Percentiles rank a stretch among this genome's conserved stretches.
phyloP scores from a whole-genome alignment of 305 asterid genomes.

The Nicotiana rustica region DNA sequence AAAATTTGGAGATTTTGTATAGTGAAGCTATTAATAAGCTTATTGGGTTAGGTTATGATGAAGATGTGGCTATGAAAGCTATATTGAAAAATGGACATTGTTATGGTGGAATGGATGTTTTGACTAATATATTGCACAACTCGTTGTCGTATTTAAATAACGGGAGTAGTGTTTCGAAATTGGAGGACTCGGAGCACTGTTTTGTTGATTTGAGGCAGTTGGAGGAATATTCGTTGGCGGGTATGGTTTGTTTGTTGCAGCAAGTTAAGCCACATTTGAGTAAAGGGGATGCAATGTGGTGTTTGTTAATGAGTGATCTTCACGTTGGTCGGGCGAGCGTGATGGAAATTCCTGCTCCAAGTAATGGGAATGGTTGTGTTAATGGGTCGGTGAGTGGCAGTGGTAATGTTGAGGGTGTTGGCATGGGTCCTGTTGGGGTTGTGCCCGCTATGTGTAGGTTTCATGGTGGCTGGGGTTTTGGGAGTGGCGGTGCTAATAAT shows the following conservation, averaged over 20 bases:
- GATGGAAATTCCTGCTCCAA: conserved; percentile 74
- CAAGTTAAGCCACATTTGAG: conserved; percentile 84
- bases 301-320: conserved; percentile 89
- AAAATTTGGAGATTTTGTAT: conserved; percentile 64
- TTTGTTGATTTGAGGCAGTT: conserved; percentile 77
- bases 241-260: conserved; percentile 84
- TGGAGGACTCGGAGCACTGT: conserved; percentile 56
- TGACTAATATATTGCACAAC: conserved; percentile 75
- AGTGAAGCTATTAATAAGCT: conserved; percentile 68
- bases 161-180: conserved; percentile 45
- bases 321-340: conserved; percentile 84
- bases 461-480: conserved; percentile 93
- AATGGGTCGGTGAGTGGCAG: conserved; percentile 42
- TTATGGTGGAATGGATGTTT: conserved; percentile 86
- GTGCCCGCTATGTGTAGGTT: conserved; percentile 81
- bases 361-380: conserved; percentile 45
- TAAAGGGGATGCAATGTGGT: conserved; percentile 93
- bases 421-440: conserved; percentile 69
- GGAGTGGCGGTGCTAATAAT: conserved; percentile 71
- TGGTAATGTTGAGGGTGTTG: conserved; percentile 54
- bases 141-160: conserved; percentile 67
- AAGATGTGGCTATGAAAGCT: conserved; percentile 69
- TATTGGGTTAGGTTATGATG: conserved; percentile 63
- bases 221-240: conserved; percentile 78
- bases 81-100: conserved; percentile 69